These are phyloP conservation scores for Cucumis sativus DNA, from an alignment of 306 rosid species.

Conservation along the genomic window Cucumber_9930_V3 NC_026658.2:4676001-4676500, in stretches of 20 bases:
- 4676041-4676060: neutral
- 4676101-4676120: neutral
- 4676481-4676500: too few species aligned
- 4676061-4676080: neutral
- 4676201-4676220: neutral
- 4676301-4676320: neutral
- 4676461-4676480: too few species aligned
- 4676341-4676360: too few species aligned
- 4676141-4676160: neutral
- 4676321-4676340: too few species aligned
- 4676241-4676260: neutral
- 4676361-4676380: too few species aligned
- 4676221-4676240: neutral
- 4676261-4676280: neutral
- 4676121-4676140: neutral
- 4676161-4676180: neutral
- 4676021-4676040: neutral
- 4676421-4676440: too few species aligned
- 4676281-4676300: neutral
- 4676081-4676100: neutral
- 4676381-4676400: too few species aligned
- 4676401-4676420: too few species aligned
- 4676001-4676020: conserved; percentile 3
- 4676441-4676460: too few species aligned
- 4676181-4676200: neutral